Conservation (phyloP, 1,139 yeast species). For the Candida dubliniensis region DNA sequence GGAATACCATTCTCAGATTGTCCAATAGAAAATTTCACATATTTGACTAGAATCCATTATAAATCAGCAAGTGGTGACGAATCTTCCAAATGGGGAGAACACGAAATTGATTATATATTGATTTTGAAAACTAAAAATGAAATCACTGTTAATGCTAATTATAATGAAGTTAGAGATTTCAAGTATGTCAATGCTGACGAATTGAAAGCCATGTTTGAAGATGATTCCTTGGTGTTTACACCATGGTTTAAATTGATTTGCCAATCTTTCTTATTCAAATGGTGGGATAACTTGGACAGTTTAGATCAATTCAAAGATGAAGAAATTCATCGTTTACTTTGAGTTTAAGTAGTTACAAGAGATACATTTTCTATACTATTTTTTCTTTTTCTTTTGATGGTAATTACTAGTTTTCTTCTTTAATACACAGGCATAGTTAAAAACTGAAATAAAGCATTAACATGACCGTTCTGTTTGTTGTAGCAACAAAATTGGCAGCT, state of each 20-base stretch:
- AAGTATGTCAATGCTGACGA: conserved; percentile 70
- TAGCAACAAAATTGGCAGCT: too few relatives aligned
- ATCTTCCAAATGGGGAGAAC: conserved; percentile 93
- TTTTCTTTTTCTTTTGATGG: background rate
- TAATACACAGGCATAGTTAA: too few relatives aligned
- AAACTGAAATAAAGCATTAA: too few relatives aligned
- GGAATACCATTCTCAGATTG: conserved; percentile 70
- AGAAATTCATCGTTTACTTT: conserved; percentile 42
- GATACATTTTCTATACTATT: background rate
- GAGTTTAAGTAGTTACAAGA: background rate
- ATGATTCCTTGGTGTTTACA: conserved; percentile 67
- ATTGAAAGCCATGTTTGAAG: conserved; percentile 74
- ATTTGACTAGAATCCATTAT: conserved; percentile 91
- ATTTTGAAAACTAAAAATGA: conserved; percentile 66
- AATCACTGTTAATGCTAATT: conserved; percentile 52
- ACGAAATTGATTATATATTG: conserved; percentile 92
- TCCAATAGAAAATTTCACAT: conserved; percentile 71
- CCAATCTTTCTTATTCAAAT: conserved; percentile 81
- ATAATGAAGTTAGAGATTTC: conserved; percentile 82
- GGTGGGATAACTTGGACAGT: conserved; percentile 84
- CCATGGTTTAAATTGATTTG: conserved; percentile 99
- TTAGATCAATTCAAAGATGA: conserved; percentile 48
- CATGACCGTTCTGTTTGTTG: too few relatives aligned
- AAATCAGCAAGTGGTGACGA: conserved; percentile 72
- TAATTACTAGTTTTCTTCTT: background rate